Base-by-base conservation (phyloP, 345 rosid species). In the Corchorus capsularis region DNA sequence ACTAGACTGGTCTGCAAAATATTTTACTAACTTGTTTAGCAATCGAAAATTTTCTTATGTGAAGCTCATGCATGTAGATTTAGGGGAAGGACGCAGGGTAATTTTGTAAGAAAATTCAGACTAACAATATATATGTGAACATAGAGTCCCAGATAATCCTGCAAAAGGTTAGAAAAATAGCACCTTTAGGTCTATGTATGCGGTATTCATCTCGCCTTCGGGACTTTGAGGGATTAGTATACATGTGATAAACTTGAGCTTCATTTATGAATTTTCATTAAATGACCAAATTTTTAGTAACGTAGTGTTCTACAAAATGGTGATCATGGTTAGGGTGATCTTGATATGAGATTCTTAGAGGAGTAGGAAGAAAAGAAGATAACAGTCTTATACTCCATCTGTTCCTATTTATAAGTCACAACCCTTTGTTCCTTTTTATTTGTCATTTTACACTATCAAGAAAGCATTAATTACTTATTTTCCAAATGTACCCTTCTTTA, bases 261-360 rank as follows among this genome's bases (percentile, higher is more conserved):
- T 60, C 39, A 60, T 27, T 27, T 60, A 60, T 27, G 15, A 27
- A 27, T 60, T 27, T 27, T 60, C 3, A 11, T 27, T 11, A 27
- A 32, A 9, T 57, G 35, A 57, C 62, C 34, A 27, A 60, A 7
- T 60, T 12, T 59, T 27, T 5, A 11, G 63, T 60, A 8, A 59
- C 63, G 22, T 60, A 27, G 37, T 60, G 63, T 60, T 60, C 37
- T 27, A 22, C 63, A 27, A 60, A 59, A 60, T 60, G 63, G 63
- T 60, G 39, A 27, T 60, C 7, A 22, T 60, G 63, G 22, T 54
- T 22, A 54, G 59, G 59, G 59, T 54, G 59, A 16, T n/a, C 59
- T 54, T 54, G 20, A 54, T 54, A 16, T 54, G 22, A 54, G 22
- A 54, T 54, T 54, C 22, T 7, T 55, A 0, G 43, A 22, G 9